These are phyloP conservation scores for Persicaria maculosa DNA, from an alignment of 148 eudicot genomes.

Conservation along the genomic window DNA sequence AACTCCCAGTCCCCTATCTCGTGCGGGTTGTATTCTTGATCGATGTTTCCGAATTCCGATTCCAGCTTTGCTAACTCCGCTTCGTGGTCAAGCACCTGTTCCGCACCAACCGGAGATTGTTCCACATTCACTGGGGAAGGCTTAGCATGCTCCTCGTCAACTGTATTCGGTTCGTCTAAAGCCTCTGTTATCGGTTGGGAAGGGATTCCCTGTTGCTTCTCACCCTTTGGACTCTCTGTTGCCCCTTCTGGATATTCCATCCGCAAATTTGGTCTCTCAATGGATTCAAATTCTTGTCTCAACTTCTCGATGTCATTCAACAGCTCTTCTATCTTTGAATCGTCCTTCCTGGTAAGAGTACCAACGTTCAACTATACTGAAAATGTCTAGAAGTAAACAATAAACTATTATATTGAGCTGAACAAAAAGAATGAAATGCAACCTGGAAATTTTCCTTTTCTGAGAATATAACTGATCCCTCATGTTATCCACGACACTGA, in stretches of 20 bases:
- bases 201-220: slow-evolving; percentile 33
- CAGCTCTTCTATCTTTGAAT: slow-evolving; percentile 56
- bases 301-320: slow-evolving; percentile 66
- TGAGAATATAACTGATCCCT: slow-evolving; percentile 74
- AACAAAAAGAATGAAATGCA: slow-evolving; percentile 3
- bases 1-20: slow-evolving; percentile 86
- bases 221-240: slow-evolving; percentile 30
- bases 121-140: slow-evolving; percentile 28
- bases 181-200: slow-evolving; percentile 17
- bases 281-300: slow-evolving; percentile 63
- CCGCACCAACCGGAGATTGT: slow-evolving; percentile 28
- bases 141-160: slow-evolving; percentile 18
- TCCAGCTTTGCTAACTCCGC: slow-evolving; percentile 79
- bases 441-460: slow-evolving; percentile 67
- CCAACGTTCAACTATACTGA: neutral
- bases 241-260: slow-evolving; percentile 55
- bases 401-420: neutral
- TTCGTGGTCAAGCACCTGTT: slow-evolving; percentile 59
- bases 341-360: slow-evolving; percentile 51
- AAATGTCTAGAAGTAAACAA: neutral
- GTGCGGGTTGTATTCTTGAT: slow-evolving; percentile 46
- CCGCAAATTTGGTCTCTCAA: slow-evolving; percentile 71
- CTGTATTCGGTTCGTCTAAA: slow-evolving; percentile 22
- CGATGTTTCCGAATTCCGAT: slow-evolving; percentile 63
- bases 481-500: slow-evolving; percentile 96